Base-by-base conservation (phyloP, 2,329 filamentous ascomycete species). In the Capronia americana region DNA sequence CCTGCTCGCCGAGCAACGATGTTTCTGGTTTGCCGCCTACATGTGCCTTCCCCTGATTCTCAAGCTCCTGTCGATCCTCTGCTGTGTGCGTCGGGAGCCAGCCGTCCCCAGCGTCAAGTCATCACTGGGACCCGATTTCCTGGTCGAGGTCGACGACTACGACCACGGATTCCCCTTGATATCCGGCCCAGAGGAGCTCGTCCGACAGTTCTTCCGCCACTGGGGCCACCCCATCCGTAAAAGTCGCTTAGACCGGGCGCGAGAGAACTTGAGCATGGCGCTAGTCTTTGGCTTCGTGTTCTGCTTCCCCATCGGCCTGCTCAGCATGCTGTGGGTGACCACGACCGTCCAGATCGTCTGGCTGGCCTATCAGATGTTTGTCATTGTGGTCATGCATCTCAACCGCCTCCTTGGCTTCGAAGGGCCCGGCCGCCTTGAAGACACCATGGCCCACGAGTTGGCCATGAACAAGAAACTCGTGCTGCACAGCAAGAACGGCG, bases 401-500 rank as follows among this genome's bases (percentile, higher is more conserved):
- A 53, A 53, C 24, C 50, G 50, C 14, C 50, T 53, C 23, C 1
- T 53, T 24, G 50, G 50, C 50, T 53, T 24, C 50, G 50, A 53
- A 53, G 50, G 50, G n/a, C 50, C 50, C 6, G 50, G 50, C 50
- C 50, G 50, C 3, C 24, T 53, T 5, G 50, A 53, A 53, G 50
- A 53, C 50, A 53, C 50, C n/a, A 53, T 53, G 50, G 50, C 50
- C 2, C 50, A 17, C 50, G 50, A 53, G 24, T 12, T 53, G 12
- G 50, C 50, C 20, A 53, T 10, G n/a, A 23, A 28, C 24, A 24
- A 24, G 24, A 53, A 30, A 28, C 20, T 53, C 5, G n/a, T 53
- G 14, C 12, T 53, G 50, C 50, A 53, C 50, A 53, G 50, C 50
- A 53, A 53, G 50, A 23, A 53, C 50, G 50, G 50, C 50, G 50